Base-by-base conservation (phyloP, 495 filamentous ascomycete genomes). In the Hypoxylon rickii region DNA sequence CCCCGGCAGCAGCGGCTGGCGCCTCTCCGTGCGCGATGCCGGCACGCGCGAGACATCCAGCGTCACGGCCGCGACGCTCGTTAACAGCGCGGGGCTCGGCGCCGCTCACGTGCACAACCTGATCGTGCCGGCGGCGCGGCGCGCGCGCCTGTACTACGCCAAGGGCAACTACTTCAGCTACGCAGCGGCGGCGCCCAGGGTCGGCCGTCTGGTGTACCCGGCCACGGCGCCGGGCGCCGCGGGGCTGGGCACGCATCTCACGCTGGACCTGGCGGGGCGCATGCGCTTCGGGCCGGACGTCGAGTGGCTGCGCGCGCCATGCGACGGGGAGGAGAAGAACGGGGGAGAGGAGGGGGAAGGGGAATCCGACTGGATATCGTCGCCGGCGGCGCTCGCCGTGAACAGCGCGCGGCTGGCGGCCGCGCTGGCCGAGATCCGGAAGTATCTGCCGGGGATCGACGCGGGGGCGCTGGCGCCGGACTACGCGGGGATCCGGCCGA, bases 121-220 rank as follows among this genome's bases (percentile, higher is more conserved):
- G 77, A 80, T 98, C 20, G 79, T 93, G 0, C 88, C 89, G 0
- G 21, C 63, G 0, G 73, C 72, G 3, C 73, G 82, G 0, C 84
- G 85, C 43, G 69, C 75, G 12, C 80, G 70, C 10, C 81, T 89
- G 2, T 87, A 82, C 71, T 98, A 88, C 73, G 94, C 93, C 20
- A 98, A 97, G 74, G 94, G 94, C 0, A 92, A 90, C 8, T 98
- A 98, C 75, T 97, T 93, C 75, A 90, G 89, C 24, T 96, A 96
- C 73, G 70, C 79, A 2, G 73, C 34, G 2, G 81, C 86, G 2
- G 61, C 57, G 0, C 92, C 90, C 3, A 77, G 74, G 11, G 86
- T 95, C 1, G 73, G 68, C 6, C 93, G 88, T 0, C 82, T 97
- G 2, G 73, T 98, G 16, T 98, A 98, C 66, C 94, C 94, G 1